Evolutionary conservation across 768 basidiomycete species (phyloP), one percentile per base, ranked within the genome.

Genomic region (Rubroboletus pulcherrimus): DNA sequence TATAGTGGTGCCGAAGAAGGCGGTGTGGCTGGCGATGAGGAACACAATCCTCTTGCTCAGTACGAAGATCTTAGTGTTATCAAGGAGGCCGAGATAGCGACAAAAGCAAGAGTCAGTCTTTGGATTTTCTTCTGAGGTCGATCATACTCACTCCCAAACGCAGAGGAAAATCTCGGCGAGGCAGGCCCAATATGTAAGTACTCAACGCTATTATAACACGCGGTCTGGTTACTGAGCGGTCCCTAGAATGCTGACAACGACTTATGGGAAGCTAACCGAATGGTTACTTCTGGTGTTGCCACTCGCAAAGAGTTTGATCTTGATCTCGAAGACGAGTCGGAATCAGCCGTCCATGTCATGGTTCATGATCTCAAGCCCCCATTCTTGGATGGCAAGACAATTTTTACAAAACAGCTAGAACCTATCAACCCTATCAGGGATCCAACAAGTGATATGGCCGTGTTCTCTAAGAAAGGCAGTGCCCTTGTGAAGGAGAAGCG

Each of bases 381-480:
- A 1, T 99, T 98, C 79, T 80, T 99, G 58, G 97, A 99, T 66
- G 97, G 97, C 0, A 89, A 92, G 24, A 93, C 91, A 0, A 91
- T 98, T 0, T 99, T 89, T 72, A 99, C 97, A 3, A 94, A 89
- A 69, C 97, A 98, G 67, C 80, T 98, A 9, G 97, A 98, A 46
- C 95, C 96, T 0, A 92, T 98, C 73, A 98, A 98, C 66, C 97
- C 97, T 3, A 91, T 98, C 60, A 85, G 91, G 41, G 97, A 99
- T 67, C 78, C 83, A 17, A 92, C 95, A 1, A 93, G 90, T 61
- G 97, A 99, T 66, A 86, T 99, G 84, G 97, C 96, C 17, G 64
- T 93, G 11, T 99, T 99, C 72, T 86, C 93, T 24, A 96, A 95
- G 75, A 98, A 99, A 69, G 97, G 97, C n/a, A 93, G 91, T 56